These are phyloP conservation scores for Ceratonia siliqua DNA, from an alignment of 306 rosid genomes.

Conservation along the genomic window DNA sequence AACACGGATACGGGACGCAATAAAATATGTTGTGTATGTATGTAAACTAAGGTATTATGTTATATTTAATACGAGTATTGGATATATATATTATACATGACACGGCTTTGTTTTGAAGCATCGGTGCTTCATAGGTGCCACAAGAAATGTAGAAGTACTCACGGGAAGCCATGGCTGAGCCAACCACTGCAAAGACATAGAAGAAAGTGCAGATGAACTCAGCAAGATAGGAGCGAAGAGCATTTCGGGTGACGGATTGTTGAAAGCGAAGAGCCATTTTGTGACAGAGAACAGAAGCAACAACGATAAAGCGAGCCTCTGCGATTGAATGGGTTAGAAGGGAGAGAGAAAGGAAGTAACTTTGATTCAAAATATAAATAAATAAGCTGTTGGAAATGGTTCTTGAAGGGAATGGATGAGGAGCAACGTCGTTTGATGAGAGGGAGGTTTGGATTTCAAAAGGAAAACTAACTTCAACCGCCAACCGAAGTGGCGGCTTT, in stretches of 20 bases:
- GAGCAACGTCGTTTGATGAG: neutral
- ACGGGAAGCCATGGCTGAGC: constrained; percentile 80
- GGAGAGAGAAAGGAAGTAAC: too few species aligned
- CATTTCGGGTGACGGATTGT: constrained; percentile 56
- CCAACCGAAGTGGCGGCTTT: neutral
- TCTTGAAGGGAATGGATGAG: neutral
- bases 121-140: too few species aligned
- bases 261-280: constrained; percentile 67
- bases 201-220: constrained; percentile 92
- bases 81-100: too few species aligned
- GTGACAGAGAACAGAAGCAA: neutral
- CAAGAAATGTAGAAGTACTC: constrained; percentile 13
- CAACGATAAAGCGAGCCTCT: too few species aligned
- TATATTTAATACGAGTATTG: too few species aligned
- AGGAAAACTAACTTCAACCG: neutral
- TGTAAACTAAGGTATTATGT: too few species aligned
- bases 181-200: constrained; percentile 66
- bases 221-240: constrained; percentile 75
- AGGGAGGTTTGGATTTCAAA: neutral
- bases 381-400: neutral
- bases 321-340: too few species aligned
- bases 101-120: too few species aligned
- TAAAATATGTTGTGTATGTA: too few species aligned
- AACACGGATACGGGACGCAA: too few species aligned
- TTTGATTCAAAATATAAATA: neutral